phyloP scores from a whole-genome alignment of 495 filamentous ascomycete genomes.

The Aspergillus coremiiformis region DNA sequence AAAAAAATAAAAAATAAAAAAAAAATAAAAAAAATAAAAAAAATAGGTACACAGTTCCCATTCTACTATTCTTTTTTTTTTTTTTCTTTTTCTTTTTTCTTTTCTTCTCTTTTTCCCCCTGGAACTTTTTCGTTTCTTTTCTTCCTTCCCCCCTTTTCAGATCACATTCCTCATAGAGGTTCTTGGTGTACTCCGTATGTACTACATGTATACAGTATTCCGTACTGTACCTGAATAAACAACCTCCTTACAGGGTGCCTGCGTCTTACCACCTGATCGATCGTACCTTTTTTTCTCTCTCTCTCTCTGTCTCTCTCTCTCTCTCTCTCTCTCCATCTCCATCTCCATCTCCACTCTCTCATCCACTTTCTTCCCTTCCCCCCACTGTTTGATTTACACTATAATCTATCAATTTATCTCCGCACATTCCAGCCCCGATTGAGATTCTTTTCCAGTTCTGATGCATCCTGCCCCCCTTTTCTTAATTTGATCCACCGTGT shows the following conservation, averaged over 20 bases:
- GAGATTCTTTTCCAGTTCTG: not conserved
- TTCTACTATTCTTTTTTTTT: not conserved
- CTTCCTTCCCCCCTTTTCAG: not conserved
- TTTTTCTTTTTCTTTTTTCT: not conserved
- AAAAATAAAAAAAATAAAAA: not conserved
- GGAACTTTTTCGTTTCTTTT: not conserved
- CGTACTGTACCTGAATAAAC: not conserved
- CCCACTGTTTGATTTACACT: not conserved
- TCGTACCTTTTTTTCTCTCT: not conserved
- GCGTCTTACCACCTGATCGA: not conserved
- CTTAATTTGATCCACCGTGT: not conserved
- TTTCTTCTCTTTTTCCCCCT: not conserved
- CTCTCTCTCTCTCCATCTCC: slow-evolving; percentile 6
- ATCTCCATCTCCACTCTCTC: not conserved
- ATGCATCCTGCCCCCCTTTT: not conserved
- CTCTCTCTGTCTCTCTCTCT: slow-evolving; percentile 5
- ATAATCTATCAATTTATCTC: too few relatives aligned
- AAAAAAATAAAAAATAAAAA: not conserved
- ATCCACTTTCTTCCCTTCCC: not conserved
- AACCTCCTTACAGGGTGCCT: not conserved
- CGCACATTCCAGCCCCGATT: not conserved
- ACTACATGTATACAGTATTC: too few relatives aligned
- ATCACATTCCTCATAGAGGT: not conserved
- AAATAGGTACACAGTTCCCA: not conserved
- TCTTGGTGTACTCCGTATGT: too few relatives aligned